Evolutionary conservation across 257 asterid species (phyloP).

Genomic region (Nicotiana attenuata): DNA sequence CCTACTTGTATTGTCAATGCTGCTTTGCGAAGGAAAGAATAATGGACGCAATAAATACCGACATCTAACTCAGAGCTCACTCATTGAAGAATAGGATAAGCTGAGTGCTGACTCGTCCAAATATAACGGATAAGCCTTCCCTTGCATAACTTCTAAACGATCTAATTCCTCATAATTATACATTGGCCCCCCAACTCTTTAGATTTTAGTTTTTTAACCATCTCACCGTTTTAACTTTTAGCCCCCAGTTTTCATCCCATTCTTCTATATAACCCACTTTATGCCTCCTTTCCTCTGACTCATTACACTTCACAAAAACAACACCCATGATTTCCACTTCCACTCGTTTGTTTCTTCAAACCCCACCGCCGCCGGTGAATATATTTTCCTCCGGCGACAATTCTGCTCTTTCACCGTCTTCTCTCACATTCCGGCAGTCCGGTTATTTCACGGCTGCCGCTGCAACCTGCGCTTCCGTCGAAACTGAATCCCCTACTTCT

Average conservation of each 20-base stretch:
- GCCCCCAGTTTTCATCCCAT: background rate
- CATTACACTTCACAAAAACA: background rate
- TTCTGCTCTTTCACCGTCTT: background rate
- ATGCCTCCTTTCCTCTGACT: background rate
- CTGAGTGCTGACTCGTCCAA: background rate
- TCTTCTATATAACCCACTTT: background rate
- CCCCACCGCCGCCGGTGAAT: background rate
- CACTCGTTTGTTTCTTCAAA: slow-evolving; percentile 6
- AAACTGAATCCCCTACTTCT: background rate
- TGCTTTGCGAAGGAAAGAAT: background rate
- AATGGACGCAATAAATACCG: background rate
- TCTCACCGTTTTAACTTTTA: background rate
- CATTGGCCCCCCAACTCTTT: background rate
- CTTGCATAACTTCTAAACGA: background rate
- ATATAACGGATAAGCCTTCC: background rate
- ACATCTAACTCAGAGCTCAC: background rate
- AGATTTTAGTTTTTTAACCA: background rate
- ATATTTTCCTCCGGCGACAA: background rate
- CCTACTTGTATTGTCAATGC: background rate
- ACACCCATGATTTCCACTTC: slow-evolving; percentile 2
- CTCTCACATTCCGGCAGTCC: slow-evolving; percentile 9
- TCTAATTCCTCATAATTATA: background rate
- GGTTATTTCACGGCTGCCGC: background rate
- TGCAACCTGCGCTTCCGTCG: slow-evolving; percentile 4
- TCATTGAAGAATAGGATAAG: background rate